Conservation (phyloP, 371 early-diverging fungal species). For the Rhizopus arrhizus region DNA sequence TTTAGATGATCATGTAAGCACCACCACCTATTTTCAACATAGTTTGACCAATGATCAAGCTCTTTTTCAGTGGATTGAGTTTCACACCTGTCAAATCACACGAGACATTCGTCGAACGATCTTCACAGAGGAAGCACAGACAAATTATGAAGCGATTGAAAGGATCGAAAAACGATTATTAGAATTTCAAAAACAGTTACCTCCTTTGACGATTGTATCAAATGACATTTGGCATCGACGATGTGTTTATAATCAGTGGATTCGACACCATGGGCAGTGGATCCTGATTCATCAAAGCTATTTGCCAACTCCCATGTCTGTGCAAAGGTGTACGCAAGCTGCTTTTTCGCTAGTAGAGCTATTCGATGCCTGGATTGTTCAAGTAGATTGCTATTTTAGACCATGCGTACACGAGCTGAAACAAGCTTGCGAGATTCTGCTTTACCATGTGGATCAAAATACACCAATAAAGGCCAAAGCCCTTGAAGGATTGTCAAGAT, state of each 20-base stretch:
- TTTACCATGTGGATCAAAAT: conserved; percentile 40
- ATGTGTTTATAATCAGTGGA: conserved; percentile 42
- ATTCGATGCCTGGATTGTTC: conserved; percentile 41
- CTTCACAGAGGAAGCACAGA: conserved; percentile 35
- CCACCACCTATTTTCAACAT: conserved; percentile 29
- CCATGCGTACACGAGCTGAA: conserved; percentile 54
- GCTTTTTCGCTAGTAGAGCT: conserved; percentile 46
- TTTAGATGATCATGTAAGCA: conserved; percentile 32
- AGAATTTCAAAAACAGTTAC: conserved; percentile 29
- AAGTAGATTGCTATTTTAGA: conserved; percentile 50
- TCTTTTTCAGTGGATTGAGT: conserved; percentile 40
- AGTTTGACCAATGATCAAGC: conserved; percentile 26
- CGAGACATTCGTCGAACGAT: conserved; percentile 49
- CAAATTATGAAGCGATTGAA: conserved; percentile 39
- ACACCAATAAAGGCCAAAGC: conserved; percentile 30
- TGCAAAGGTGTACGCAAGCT: conserved; percentile 45
- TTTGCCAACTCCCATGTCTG: conserved; percentile 44
- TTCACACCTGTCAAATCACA: conserved; percentile 43
- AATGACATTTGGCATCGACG: conserved; percentile 34
- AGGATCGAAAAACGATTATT: conserved; percentile 38
- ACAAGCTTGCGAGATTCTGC: conserved; percentile 48
- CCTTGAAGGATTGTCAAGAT: conserved; percentile 28
- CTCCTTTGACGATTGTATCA: conserved; percentile 2
- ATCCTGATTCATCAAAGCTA: conserved; percentile 52
- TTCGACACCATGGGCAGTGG: conserved; percentile 51